Evolutionary conservation across 2,329 filamentous ascomycete species (phyloP), one percentile per base, ranked within the genome.

Genomic region (Cladosporium sp.): DNA sequence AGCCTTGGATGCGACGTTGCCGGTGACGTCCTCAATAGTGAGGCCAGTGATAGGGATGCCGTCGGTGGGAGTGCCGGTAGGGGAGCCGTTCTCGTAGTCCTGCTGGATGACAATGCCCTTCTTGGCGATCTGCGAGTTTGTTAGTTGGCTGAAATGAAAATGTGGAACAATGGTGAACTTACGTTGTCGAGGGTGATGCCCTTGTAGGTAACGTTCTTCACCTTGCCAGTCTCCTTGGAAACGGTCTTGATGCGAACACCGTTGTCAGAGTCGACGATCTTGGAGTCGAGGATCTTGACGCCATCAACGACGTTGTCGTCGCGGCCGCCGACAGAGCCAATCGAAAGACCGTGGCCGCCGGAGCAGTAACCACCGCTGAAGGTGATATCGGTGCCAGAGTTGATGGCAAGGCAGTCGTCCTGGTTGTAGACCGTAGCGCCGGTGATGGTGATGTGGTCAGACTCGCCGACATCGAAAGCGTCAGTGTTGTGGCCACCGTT

Each of bases 91-190:
- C 57, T 73, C 65, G 57, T 80, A 82, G 61, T 81, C 77, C 67
- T 83, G 80, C 63, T 82, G 69, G 51, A 83, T 74, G 43, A 81
- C 69, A 51, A 83, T 75, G 38, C 75, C 78, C 60, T 81, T 79
- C 18, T 73, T 67, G 46, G 73, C 62, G 58, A 80, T 80, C 36
- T 65, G 63, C 35, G 66, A 70, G 9, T 29, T 18, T 8, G 7
- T 2, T 13, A 7, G 9, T 15, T 30, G 27, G 27, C 7, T 30
- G 27, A 7, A 7, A 7, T 30, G 7, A 30, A 29, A 7, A n/a
- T n/a, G 2, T 22, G 6, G n/a, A 13, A 12, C 30, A 11, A 7
- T 1, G 3, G 4, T 12, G 4, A 15, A 35, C 42, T 45, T 29
- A 45, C 32, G 45, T 48, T 48, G 27, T 48, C 32, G 2, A 82